These are phyloP conservation scores for Pinguiococcus pyrenoidosus DNA, from an alignment of 108 stramenopile genomes.

Conservation along the genomic window DNA sequence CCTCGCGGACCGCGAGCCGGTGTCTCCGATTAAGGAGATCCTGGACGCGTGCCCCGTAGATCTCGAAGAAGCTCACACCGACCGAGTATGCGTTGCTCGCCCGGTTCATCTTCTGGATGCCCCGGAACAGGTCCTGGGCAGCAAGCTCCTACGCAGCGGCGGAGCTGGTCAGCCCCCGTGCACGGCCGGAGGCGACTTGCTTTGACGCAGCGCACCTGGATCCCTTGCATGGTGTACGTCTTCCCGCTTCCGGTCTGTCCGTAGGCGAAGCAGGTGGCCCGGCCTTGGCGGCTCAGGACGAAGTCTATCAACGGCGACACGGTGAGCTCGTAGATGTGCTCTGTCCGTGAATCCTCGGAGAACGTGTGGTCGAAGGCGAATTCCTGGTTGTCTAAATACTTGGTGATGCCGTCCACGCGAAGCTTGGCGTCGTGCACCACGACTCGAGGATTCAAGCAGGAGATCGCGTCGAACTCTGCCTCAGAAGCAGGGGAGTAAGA, in stretches of 20 bases:
- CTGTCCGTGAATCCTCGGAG: constrained; percentile 22
- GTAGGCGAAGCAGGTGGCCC: constrained; percentile 86
- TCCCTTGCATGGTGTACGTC: constrained; percentile 86
- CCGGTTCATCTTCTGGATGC: background rate
- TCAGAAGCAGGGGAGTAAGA: too few relatives aligned
- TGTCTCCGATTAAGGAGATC: constrained; percentile 83
- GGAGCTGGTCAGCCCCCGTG: too few relatives aligned
- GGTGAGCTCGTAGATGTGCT: constrained; percentile 56
- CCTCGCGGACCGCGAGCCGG: constrained; percentile 72
- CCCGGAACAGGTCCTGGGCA: constrained; percentile 65
- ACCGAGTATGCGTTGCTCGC: constrained; percentile 24
- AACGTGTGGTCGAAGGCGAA: constrained; percentile 84
- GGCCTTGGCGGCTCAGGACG: constrained; percentile 44
- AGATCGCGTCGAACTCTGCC: constrained; percentile 89
- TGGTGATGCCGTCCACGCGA: constrained; percentile 91
- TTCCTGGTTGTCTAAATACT: constrained; percentile 81
- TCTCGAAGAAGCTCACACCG: constrained; percentile 82
- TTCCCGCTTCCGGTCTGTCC: constrained; percentile 64
- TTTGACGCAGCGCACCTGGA: constrained; percentile 37
- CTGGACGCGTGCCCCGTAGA: constrained; percentile 89
- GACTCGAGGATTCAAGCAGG: constrained; percentile 72
- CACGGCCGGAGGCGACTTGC: too few relatives aligned
- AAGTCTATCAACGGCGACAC: constrained; percentile 78
- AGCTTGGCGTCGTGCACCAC: constrained; percentile 88
- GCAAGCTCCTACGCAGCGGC: constrained; percentile 51